A percentile compares a stretch with the other conserved stretches of the same genome.
phyloP scores from a whole-genome alignment of 805 yeast genomes.

The Cephaloascus albidus region DNA sequence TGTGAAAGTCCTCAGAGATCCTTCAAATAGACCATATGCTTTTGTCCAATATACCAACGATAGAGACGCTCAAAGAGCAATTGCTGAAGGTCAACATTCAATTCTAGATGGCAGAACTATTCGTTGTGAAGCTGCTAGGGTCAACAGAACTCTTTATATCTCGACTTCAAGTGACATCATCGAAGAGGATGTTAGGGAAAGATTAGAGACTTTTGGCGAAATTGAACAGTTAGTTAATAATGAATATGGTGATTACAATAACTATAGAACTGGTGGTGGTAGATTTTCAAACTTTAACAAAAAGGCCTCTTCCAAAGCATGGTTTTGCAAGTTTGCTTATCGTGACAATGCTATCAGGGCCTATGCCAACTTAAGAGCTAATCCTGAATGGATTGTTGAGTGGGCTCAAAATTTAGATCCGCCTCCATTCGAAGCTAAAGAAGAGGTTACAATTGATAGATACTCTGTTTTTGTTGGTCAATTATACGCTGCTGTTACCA shows the following conservation, averaged over 20 bases:
- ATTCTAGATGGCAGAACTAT: slow-evolving; percentile 64
- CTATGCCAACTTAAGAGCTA: slow-evolving; percentile 56
- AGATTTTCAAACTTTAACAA: slow-evolving; percentile 5
- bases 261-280: background rate
- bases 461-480: slow-evolving; percentile 76
- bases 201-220: slow-evolving; percentile 56
- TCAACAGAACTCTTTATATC: slow-evolving; percentile 75
- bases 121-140: slow-evolving; percentile 86
- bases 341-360: slow-evolving; percentile 87
- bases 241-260: slow-evolving; percentile 15
- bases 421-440: slow-evolving; percentile 14
- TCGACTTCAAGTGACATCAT: slow-evolving; percentile 17
- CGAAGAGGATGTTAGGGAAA: slow-evolving; percentile 23
- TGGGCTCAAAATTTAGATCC: slow-evolving; percentile 83
- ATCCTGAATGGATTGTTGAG: slow-evolving; percentile 50
- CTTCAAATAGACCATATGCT: slow-evolving; percentile 80
- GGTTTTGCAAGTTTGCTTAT: slow-evolving; percentile 74
- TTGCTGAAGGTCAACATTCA: slow-evolving; percentile 60
- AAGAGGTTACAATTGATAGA: slow-evolving; percentile 49
- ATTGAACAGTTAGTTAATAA: slow-evolving; percentile 55
- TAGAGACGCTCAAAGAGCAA: slow-evolving; percentile 59
- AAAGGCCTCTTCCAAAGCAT: slow-evolving; percentile 27
- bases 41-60: slow-evolving; percentile 80
- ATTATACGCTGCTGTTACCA: slow-evolving; percentile 43
- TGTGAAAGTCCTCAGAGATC: slow-evolving; percentile 79